Conservation (phyloP, 2,329 filamentous ascomycete genomes). For the Diaporthe capsici region DNA sequence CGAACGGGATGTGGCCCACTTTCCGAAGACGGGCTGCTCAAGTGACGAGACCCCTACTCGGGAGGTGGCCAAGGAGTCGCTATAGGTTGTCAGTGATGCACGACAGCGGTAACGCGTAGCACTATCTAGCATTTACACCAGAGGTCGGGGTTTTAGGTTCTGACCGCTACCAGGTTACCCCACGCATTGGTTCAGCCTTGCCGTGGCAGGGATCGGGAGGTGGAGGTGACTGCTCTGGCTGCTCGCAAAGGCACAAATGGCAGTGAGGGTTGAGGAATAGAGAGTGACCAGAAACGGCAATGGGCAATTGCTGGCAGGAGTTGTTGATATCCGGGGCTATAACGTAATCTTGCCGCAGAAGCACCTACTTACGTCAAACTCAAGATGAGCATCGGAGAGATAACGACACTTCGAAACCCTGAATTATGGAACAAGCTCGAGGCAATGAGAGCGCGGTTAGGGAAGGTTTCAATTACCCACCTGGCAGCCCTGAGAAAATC, state of each 20-base stretch:
- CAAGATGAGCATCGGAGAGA: constrained; percentile 18
- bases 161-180: constrained; percentile 29
- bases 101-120: background rate
- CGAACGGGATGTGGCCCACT: constrained; percentile 22
- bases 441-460: background rate
- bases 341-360: constrained; percentile 28
- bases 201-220: constrained; percentile 29
- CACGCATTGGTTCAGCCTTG: constrained; percentile 12
- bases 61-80: constrained; percentile 3
- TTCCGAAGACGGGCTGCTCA: background rate
- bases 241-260: background rate
- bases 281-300: constrained; percentile 17
- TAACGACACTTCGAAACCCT: constrained; percentile 4
- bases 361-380: constrained; percentile 18
- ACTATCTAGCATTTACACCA: constrained; percentile 1
- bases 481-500: background rate
- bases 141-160: constrained; percentile 20
- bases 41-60: constrained; percentile 4
- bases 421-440: background rate
- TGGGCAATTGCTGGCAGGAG: background rate
- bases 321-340: constrained; percentile 16
- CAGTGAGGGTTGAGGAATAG: background rate
- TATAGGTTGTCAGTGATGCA: constrained; percentile 23
- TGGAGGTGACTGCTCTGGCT: constrained; percentile 9
- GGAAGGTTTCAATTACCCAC: constrained; percentile 4